Percentiles rank a stretch among this genome's conserved stretches.
Evolutionary conservation across 257 asterid species (phyloP).

Genomic region (Solanum virginianum): DNA sequence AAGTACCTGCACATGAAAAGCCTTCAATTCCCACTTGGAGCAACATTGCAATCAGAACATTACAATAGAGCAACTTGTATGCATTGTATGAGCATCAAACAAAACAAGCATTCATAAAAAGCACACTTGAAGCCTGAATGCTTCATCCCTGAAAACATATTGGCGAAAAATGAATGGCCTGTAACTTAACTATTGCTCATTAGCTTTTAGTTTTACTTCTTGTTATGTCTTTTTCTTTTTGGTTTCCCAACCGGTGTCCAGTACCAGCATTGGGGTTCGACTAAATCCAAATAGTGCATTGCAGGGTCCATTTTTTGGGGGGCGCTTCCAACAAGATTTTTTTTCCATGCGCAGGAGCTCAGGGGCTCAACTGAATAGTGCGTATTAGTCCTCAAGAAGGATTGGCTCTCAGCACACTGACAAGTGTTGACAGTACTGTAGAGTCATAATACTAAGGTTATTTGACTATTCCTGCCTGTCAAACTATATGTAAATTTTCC

Average conservation of each 20-base stretch:
- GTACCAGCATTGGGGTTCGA: not conserved
- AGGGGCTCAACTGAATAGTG: not conserved
- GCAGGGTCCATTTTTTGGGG: not conserved
- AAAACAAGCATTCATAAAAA: not conserved
- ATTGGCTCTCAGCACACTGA: not conserved
- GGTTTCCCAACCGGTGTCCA: not conserved
- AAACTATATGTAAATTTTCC: not conserved
- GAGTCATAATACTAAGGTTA: not conserved
- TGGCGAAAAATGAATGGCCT: not conserved
- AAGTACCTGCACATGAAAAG: constrained; percentile 51
- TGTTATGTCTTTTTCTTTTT: not conserved
- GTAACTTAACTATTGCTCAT: not conserved
- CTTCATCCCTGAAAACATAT: not conserved
- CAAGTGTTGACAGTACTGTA: not conserved
- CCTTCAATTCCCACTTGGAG: not conserved
- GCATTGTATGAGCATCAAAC: not conserved
- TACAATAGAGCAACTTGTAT: not conserved
- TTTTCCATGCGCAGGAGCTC: not conserved
- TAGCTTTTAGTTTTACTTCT: not conserved
- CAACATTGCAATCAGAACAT: not conserved
- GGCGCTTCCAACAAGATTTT: not conserved
- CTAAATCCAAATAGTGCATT: not conserved
- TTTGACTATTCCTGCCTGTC: not conserved
- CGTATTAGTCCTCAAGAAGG: not conserved
- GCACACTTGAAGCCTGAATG: not conserved